Conservation (phyloP, 2,329 filamentous ascomycete species). For the Diaporthe citri region DNA sequence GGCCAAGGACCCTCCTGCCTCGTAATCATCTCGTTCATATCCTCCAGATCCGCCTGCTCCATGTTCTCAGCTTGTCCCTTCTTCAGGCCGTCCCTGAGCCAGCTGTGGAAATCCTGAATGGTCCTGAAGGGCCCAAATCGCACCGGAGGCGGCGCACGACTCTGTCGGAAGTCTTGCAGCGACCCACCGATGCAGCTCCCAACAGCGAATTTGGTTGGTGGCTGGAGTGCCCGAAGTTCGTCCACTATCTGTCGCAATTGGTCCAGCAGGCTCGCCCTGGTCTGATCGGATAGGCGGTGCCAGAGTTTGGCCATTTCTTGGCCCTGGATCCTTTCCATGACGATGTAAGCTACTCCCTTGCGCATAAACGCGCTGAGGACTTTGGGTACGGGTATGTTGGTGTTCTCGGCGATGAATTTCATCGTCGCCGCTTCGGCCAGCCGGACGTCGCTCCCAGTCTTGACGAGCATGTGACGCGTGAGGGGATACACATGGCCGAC, state of each 20-base stretch:
- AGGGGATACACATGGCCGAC: neutral
- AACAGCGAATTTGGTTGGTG: neutral
- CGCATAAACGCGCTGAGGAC: neutral
- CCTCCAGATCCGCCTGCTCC: neutral
- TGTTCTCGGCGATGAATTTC: neutral
- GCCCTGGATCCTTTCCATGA: conserved; percentile 3
- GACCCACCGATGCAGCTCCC: neutral
- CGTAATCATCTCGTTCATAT: neutral
- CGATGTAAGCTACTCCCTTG: neutral
- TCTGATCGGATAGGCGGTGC: neutral
- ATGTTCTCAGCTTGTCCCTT: neutral
- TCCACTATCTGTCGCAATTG: neutral
- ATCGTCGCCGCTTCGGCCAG: conserved; percentile 2
- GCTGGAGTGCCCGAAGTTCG: neutral
- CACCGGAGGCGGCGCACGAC: neutral
- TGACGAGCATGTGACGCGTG: neutral
- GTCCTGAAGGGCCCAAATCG: neutral
- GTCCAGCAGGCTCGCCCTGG: neutral
- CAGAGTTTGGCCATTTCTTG: neutral
- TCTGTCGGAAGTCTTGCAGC: conserved; percentile 7
- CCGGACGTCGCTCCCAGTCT: conserved; percentile 1
- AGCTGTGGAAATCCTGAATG: conserved; percentile 2
- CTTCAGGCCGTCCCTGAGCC: neutral
- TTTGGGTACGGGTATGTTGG: neutral
- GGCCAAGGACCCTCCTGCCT: neutral